Base-by-base conservation (phyloP, 192 early-diverging fungal species). In the Podila minutissima region DNA sequence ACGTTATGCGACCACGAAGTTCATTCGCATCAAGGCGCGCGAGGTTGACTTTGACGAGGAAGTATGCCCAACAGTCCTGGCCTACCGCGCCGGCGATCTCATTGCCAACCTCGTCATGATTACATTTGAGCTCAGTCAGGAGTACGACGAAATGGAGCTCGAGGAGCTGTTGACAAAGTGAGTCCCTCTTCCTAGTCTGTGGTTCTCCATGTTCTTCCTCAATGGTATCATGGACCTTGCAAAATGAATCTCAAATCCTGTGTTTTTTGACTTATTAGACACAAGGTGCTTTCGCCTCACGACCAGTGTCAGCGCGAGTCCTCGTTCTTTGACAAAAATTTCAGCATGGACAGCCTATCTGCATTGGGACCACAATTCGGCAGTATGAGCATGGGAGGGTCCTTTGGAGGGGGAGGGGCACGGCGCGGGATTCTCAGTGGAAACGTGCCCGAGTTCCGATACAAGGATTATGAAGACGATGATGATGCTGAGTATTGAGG, bases 1-100 rank as follows among this genome's bases (percentile, higher is more conserved):
- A 46, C 86, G 83, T 61, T 90, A 87, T 65, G 81, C 84, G 7
- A 66, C 74, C 12, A 85, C 86, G 12, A 87, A 87, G 69, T 88
- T 90, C 62, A 73, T 90, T 28, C 71, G 87, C 26, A 82, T 88
- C 51, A 81, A 83, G 29, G 87, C 89, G 1, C 50, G 37, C 13
- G 87, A 88, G 32, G 65, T 90, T 20, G 87, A 90, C 17, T 90
- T 90, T 72, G 89, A 90, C 65, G 73, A 87, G 17, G 83, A 87
- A 8, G 89, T 84, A 24, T 87, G 85, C 37, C 87, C 89, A 26
- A 86, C 89, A 19, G 78, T 90, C 5, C 69, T 90, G n/a, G 87
- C 66, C 20, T 90, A 90, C 70, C 81, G 86, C 38, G 83, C 84
- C 55, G 87, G 87, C 5, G 64, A 83, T 3, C 67, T 90, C 3